phyloP scores from a whole-genome alignment of 2,329 filamentous ascomycete genomes.

The Hymenoscyphus fraxineus region DNA sequence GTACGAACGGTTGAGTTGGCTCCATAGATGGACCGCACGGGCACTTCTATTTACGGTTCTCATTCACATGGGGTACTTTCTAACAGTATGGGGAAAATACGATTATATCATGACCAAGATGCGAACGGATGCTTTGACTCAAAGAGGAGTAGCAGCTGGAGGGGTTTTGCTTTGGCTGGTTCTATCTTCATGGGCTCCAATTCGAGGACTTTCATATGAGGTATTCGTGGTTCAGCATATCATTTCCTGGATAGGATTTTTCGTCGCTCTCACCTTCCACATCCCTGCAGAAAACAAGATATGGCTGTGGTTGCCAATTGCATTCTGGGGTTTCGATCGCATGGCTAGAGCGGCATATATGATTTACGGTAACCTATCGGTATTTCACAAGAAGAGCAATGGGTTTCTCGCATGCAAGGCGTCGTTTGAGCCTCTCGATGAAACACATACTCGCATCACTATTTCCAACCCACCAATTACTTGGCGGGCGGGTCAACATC shows the following conservation, averaged over 20 bases:
- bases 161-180: slow-evolving; percentile 49
- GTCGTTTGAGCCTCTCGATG: slow-evolving; percentile 47
- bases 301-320: slow-evolving; percentile 46
- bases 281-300: slow-evolving; percentile 40
- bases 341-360: slow-evolving; percentile 37
- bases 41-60: slow-evolving; percentile 49
- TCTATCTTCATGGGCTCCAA: slow-evolving; percentile 46
- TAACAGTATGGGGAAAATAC: slow-evolving; percentile 48
- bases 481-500: slow-evolving; percentile 61
- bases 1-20: slow-evolving; percentile 62
- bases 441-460: slow-evolving; percentile 53
- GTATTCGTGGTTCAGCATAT: slow-evolving; percentile 53
- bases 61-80: slow-evolving; percentile 53
- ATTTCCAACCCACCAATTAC: slow-evolving; percentile 51
- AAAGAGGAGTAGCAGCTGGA: slow-evolving; percentile 50
- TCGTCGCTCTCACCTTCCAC: slow-evolving; percentile 47
- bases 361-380: slow-evolving; percentile 39
- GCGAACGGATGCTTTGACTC: slow-evolving; percentile 44
- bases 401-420: slow-evolving; percentile 41
- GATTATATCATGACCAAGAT: slow-evolving; percentile 48
- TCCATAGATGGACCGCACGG: slow-evolving; percentile 57
- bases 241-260: slow-evolving; percentile 46
- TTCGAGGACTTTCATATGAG: slow-evolving; percentile 49
- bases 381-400: slow-evolving; percentile 36
- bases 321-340: slow-evolving; percentile 44